These are phyloP conservation scores for Shiraia bambusicola DNA, from an alignment of 2,329 filamentous ascomycete species.

Conservation along the genomic window DNA sequence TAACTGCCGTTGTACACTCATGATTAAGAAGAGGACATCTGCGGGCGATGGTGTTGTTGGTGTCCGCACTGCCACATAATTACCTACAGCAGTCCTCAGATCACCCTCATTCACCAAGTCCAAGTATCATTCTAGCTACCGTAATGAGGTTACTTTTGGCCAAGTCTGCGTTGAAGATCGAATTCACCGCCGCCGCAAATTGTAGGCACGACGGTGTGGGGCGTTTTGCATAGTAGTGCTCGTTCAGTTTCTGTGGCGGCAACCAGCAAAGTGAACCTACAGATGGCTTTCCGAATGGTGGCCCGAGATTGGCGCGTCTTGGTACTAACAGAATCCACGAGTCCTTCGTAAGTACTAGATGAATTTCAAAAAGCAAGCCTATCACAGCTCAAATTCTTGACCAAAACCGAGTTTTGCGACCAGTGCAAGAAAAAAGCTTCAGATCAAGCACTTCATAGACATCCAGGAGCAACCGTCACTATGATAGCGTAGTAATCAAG, in stretches of 20 bases:
- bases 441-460: neutral
- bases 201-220: slow-evolving; percentile 28
- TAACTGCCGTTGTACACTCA: too few species aligned
- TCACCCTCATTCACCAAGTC: slow-evolving; percentile 11
- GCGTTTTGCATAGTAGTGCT: slow-evolving; percentile 12
- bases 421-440: slow-evolving; percentile 9
- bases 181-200: slow-evolving; percentile 14
- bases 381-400: neutral
- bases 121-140: slow-evolving; percentile 30
- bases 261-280: slow-evolving; percentile 29
- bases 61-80: slow-evolving; percentile 49
- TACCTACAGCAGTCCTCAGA: slow-evolving; percentile 52
- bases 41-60: slow-evolving; percentile 27
- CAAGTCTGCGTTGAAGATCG: slow-evolving; percentile 33
- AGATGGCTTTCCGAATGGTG: slow-evolving; percentile 35
- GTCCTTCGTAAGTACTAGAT: slow-evolving; percentile 15
- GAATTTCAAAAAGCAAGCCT: slow-evolving; percentile 8
- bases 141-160: slow-evolving; percentile 38
- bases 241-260: slow-evolving; percentile 20
- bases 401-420: slow-evolving; percentile 1
- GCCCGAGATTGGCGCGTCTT: slow-evolving; percentile 34
- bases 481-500: too few species aligned
- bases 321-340: slow-evolving; percentile 30
- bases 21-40: slow-evolving; percentile 40
- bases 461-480: too few species aligned